Conservation (phyloP, 1,284 basidiomycete species). For the Tilletia caries region DNA sequence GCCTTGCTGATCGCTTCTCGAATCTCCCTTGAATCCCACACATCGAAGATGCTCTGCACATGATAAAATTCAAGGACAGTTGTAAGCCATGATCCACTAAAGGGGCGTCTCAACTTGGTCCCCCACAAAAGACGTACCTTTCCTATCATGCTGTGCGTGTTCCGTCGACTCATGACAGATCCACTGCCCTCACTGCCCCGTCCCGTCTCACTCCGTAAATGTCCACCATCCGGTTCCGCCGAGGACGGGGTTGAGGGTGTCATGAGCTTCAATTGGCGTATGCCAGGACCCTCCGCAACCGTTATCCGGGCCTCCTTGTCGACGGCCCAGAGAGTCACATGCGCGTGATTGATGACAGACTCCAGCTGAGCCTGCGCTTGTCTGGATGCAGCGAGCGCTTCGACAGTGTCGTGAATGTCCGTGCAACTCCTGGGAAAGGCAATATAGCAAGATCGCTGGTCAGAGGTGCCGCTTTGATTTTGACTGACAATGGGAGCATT, state of each 20-base stretch:
- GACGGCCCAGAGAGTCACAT: conserved; percentile 47
- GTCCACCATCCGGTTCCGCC: neutral
- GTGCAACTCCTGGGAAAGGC: conserved; percentile 29
- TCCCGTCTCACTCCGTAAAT: neutral
- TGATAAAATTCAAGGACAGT: neutral
- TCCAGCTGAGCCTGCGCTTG: conserved; percentile 44
- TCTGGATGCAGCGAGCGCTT: conserved; percentile 41
- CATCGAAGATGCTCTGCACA: conserved; percentile 29
- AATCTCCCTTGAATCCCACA: conserved; percentile 40
- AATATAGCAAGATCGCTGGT: no score
- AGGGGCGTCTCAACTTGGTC: neutral
- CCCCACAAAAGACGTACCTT: neutral
- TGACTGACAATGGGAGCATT: no score
- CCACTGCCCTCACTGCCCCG: neutral
- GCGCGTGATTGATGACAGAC: conserved; percentile 47
- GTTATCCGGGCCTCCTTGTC: conserved; percentile 42
- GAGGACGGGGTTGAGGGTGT: conserved; percentile 6
- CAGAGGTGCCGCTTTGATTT: no score
- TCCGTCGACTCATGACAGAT: neutral
- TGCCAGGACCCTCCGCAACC: conserved; percentile 45
- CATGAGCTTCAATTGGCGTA: conserved; percentile 36
- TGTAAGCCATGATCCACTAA: neutral
- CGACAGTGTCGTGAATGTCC: conserved; percentile 46
- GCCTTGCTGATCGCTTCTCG: conserved; percentile 39
- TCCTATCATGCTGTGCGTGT: neutral